Base-by-base conservation (phyloP, 352 stramenopile genomes). In the Pythium insidiosum region DNA sequence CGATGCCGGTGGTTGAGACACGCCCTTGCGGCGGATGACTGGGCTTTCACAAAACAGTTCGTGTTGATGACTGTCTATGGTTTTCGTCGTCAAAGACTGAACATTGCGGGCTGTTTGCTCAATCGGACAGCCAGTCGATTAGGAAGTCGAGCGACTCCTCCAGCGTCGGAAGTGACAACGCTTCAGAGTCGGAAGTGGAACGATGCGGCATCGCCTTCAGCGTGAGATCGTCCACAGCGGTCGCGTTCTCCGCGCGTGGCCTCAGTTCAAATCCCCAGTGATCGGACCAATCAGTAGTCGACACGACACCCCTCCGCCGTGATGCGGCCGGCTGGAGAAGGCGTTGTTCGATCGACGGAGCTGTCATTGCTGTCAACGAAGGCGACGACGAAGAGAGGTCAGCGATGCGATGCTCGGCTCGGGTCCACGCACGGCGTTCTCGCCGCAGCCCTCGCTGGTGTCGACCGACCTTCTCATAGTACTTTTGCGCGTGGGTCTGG, bases 401-500 rank as follows among this genome's bases (percentile, higher is more conserved):
- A 42, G 52, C 50, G 38, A 58, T 58, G 29, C 50, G 50, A 37
- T 58, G 50, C 38, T 58, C 50, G 4, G 31, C 42, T 12, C 43
- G 50, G 5, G 38, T 38, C 43, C 28, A 53, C 13, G 29, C 47
- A 29, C 40, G 47, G 36, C 43, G 43, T 29, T 47, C 38, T 16
- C 49, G 47, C 29, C 43, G 43, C 21, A 53, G 49, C 11, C 50
- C 50, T 2, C 50, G 50, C 43, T 49, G 48, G 12, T 38, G 50
- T 6, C 50, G 50, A 23, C 43, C 38, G 30, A 58, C 48, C 43
- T 58, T 58, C 33, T 58, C 50, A 20, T 58, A 43, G 38, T 53
- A 58, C 38, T 58, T 58, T 31, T 58, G 50, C 10, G 50, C 50
- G 31, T 58, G 50, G 9, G 50, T 57, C 37, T 57, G 50, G 21